These are phyloP conservation scores for Senna tora DNA, from an alignment of 306 rosid species.

Conservation along the genomic window DNA sequence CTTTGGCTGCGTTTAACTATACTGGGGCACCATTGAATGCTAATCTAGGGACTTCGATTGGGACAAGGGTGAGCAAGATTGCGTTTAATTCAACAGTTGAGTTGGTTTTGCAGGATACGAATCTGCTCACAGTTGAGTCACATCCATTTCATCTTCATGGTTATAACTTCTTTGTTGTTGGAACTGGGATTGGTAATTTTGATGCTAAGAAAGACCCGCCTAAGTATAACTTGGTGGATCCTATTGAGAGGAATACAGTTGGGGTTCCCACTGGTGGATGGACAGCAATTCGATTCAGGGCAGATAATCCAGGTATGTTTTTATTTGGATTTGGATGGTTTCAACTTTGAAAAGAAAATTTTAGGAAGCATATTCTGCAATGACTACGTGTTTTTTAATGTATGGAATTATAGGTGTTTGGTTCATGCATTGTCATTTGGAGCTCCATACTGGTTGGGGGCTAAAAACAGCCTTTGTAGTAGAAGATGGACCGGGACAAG, in stretches of 20 bases:
- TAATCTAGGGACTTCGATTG: constrained; percentile 57
- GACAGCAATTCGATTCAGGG: constrained; percentile 74
- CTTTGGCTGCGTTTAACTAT: constrained; percentile 64
- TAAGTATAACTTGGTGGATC: constrained; percentile 73
- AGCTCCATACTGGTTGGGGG: constrained; percentile 88
- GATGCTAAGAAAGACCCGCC: constrained; percentile 73
- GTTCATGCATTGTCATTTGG: constrained; percentile 87
- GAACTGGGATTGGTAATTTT: constrained; percentile 77
- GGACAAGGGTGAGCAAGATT: constrained; percentile 70
- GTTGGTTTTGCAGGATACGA: constrained; percentile 74
- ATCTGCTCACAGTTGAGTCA: constrained; percentile 68
- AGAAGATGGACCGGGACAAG: constrained; percentile 66
- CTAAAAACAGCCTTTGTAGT: constrained; percentile 77
- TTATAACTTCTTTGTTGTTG: constrained; percentile 69
- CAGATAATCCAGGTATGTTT: constrained; percentile 77
- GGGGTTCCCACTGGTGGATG: constrained; percentile 89
- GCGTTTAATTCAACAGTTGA: constrained; percentile 74
- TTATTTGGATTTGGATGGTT: too few species aligned
- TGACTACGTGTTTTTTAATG: background rate
- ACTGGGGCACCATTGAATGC: constrained; percentile 70
- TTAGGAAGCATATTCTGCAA: background rate
- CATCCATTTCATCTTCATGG: constrained; percentile 87
- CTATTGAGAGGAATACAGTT: constrained; percentile 77
- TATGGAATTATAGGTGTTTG: constrained; percentile 61
- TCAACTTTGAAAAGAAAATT: too few species aligned